phyloP scores from a whole-genome alignment of 1,284 basidiomycete genomes.

The Pseudozyma thailandica region DNA sequence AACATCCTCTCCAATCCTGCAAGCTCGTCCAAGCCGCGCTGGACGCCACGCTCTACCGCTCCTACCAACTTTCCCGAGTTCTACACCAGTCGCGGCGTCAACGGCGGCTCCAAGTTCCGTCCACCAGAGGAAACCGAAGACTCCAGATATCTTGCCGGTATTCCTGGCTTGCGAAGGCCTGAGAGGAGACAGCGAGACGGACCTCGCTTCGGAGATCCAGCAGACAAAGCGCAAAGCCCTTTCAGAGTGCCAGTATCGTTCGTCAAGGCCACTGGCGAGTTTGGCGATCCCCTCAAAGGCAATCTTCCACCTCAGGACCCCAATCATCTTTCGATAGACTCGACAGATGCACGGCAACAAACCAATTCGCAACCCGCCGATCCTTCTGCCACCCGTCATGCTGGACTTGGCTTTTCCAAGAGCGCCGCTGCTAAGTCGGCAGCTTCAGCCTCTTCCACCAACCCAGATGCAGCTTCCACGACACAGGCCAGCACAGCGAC shows the following conservation, averaged over 20 bases:
- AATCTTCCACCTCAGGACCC: slow-evolving; percentile 24
- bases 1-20: slow-evolving; percentile 1
- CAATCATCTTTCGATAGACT: slow-evolving; percentile 1
- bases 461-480: background rate
- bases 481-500: slow-evolving; percentile 4
- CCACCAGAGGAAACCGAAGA: slow-evolving; percentile 52
- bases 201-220: slow-evolving; percentile 40
- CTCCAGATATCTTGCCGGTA: slow-evolving; percentile 41
- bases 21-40: slow-evolving; percentile 15
- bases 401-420: slow-evolving; percentile 51
- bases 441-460: background rate
- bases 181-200: slow-evolving; percentile 18
- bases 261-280: slow-evolving; percentile 53
- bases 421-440: slow-evolving; percentile 14
- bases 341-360: slow-evolving; percentile 15
- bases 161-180: slow-evolving; percentile 39
- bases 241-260: slow-evolving; percentile 53
- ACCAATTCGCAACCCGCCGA: slow-evolving; percentile 10
- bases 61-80: slow-evolving; percentile 42
- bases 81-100: slow-evolving; percentile 30
- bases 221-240: slow-evolving; percentile 19
- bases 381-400: slow-evolving; percentile 20
- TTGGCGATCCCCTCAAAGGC: slow-evolving; percentile 34
- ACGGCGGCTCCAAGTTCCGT: slow-evolving; percentile 25
- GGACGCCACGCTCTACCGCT: slow-evolving; percentile 22